Evolutionary conservation across 1,284 basidiomycete species (phyloP).

Genomic region (Trichosporon sp.): DNA sequence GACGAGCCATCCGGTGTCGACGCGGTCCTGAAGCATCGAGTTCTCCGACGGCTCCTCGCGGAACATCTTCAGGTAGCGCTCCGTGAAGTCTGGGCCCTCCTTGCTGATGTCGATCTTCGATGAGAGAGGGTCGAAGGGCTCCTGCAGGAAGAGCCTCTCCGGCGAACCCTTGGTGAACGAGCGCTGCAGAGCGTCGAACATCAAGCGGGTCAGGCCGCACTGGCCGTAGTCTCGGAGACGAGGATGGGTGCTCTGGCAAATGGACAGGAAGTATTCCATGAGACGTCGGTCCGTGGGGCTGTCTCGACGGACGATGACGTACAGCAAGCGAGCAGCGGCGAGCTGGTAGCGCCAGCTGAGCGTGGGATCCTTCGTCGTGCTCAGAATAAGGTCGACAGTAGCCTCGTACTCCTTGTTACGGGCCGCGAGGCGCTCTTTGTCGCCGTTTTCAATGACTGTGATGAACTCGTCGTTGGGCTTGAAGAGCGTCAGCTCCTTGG

Average conservation of each 20-base stretch:
- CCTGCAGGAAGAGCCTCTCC: constrained; percentile 66
- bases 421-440: constrained; percentile 26
- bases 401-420: constrained; percentile 49
- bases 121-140: constrained; percentile 71
- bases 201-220: constrained; percentile 66
- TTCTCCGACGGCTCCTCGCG: constrained; percentile 44
- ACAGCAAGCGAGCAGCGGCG: constrained; percentile 69
- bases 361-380: constrained; percentile 56
- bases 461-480: constrained; percentile 37
- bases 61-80: constrained; percentile 55
- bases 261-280: constrained; percentile 64
- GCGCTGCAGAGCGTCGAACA: constrained; percentile 76
- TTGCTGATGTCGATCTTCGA: constrained; percentile 55
- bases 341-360: constrained; percentile 86
- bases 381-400: constrained; percentile 59
- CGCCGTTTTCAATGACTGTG: constrained; percentile 35
- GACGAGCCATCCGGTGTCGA: constrained; percentile 75
- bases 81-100: constrained; percentile 53
- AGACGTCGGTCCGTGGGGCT: constrained; percentile 60
- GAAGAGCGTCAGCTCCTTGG: constrained; percentile 10
- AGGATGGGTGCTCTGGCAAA: constrained; percentile 72
- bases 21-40: constrained; percentile 61
- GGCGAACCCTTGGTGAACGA: constrained; percentile 66
- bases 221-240: constrained; percentile 70
- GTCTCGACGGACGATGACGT: constrained; percentile 71